Evolutionary conservation across 192 early-diverging fungal genomes (phyloP).

Genomic region (Entomortierella parvispora): DNA sequence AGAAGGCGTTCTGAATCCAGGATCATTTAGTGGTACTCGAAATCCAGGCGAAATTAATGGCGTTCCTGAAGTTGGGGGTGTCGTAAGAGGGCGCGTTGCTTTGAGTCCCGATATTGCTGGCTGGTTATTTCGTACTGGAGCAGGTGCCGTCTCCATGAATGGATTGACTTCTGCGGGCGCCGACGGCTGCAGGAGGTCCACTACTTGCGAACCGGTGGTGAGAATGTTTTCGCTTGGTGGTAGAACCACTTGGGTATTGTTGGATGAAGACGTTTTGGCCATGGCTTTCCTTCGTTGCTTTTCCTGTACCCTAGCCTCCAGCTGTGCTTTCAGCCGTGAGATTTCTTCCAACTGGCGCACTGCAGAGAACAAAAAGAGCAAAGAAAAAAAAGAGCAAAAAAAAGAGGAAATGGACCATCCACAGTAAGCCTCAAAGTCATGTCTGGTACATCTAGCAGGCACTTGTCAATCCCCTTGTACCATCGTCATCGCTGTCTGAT

Average conservation of each 20-base stretch:
- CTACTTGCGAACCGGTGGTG: neutral
- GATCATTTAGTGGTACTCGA: too few relatives aligned
- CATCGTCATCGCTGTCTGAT: too few relatives aligned
- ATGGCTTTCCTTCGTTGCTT: constrained; percentile 17
- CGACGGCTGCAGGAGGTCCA: too few relatives aligned
- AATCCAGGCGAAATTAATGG: constrained; percentile 19
- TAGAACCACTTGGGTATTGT: neutral
- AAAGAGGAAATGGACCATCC: neutral
- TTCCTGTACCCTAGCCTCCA: constrained; percentile 21
- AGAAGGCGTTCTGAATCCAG: constrained; percentile 35
- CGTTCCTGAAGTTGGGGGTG: constrained; percentile 15
- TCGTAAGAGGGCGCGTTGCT: neutral
- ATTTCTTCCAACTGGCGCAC: constrained; percentile 30
- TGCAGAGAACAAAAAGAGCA: neutral
- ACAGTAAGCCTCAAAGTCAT: too few relatives aligned
- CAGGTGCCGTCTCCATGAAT: too few relatives aligned
- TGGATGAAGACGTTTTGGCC: neutral
- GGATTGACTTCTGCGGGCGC: too few relatives aligned
- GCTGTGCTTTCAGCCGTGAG: constrained; percentile 14
- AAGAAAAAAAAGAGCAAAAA: neutral
- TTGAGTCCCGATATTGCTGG: too few relatives aligned
- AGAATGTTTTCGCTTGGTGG: neutral
- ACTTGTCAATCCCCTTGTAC: too few relatives aligned
- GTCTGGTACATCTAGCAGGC: too few relatives aligned
- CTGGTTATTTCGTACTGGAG: neutral